phyloP scores from a whole-genome alignment of 345 rosid species.

The Angophora floribunda region DNA sequence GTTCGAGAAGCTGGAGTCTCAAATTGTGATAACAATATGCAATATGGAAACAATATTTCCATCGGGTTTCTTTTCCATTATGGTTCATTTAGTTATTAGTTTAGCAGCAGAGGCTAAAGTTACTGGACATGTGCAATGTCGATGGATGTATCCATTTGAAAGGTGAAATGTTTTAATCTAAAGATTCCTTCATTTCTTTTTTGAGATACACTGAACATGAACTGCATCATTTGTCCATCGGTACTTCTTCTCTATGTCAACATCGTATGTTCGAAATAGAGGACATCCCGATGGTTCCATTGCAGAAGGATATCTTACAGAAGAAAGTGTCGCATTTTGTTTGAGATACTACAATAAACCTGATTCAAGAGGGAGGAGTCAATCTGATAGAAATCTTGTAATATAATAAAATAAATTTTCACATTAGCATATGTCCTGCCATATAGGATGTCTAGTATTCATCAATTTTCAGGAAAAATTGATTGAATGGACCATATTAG shows the following conservation, averaged over 20 bases:
- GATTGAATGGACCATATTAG: fast-evolving
- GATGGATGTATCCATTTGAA: neutral
- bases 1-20: neutral
- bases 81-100: neutral
- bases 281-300: neutral
- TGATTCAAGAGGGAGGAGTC: neutral
- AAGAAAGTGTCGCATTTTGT: neutral
- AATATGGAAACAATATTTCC: neutral
- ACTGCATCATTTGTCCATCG: neutral
- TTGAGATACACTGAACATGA: neutral
- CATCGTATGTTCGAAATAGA: neutral
- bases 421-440: fast-evolving
- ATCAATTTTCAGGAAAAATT: too few relatives aligned
- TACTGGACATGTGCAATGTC: neutral
- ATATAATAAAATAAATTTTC: too few relatives aligned
- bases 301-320: neutral
- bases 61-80: neutral
- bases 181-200: neutral
- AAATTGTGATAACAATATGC: neutral
- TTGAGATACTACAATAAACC: neutral
- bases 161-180: neutral
- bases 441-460: too few relatives aligned
- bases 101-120: neutral
- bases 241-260: neutral
- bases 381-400: neutral